Evolutionary conservation across 176 grass and related monocot species (phyloP), one percentile per base, ranked within the genome.

Genomic region (Coix lacrymajobi): DNA sequence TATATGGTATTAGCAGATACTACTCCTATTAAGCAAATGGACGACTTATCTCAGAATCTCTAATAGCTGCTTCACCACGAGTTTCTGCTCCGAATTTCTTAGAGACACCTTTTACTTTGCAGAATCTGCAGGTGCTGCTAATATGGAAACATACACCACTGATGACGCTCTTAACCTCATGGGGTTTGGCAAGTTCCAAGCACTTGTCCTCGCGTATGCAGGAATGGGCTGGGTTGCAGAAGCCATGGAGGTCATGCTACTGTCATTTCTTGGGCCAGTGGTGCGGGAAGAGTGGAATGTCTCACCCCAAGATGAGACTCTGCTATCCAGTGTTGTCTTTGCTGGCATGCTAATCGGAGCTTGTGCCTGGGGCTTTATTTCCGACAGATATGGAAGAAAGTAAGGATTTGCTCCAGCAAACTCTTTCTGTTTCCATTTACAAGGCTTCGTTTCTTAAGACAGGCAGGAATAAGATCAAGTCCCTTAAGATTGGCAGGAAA

Each of bases 171-270:
- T 96, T 52, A n/a, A 82, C 8, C 72, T 73, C 43, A 61, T 88
- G 84, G 93, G 93, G 62, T 96, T 96, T 58, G 93, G 93, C 1
- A 92, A 76, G 76, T 96, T 90, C 83, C 93, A 96, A 75, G 81
- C 30, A n/a, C 72, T 96, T 22, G 76, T 96, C 26, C 93, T 95
- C 74, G 79, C 48, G 3, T 95, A 95, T 74, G 77, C 93, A 16
- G 88, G 93, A 19, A 88, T 90, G 76, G 90, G 90, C 19, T 96
- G 71, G 93, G 38, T 87, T 58, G 79, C 83, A 49, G 86, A 92
- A 81, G 90, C 93, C 48, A 96, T 92, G 93, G 93, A 92, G 71
- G 57, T 96, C 16, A 92, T 89, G 54, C 88, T 96, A 0, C 75
- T 92, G 37, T 96, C 93, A 24, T 96, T 96, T 71, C 72, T 92